Base-by-base conservation (phyloP, 192 early-diverging fungal species). In the Gamsiella multidivaricata region DNA sequence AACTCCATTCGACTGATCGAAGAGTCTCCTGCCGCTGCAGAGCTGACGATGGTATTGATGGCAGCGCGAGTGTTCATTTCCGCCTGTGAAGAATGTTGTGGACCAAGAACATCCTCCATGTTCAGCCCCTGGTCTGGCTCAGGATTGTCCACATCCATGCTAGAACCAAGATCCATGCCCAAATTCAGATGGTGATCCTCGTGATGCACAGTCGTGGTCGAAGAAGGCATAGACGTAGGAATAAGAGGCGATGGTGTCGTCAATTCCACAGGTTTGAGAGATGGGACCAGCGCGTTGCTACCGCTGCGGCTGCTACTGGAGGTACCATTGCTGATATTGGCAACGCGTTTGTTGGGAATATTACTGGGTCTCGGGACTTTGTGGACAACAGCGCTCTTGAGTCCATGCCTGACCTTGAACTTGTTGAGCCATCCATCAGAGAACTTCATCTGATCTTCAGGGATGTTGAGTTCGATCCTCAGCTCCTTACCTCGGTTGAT, bases 351-450 rank as follows among this genome's bases (percentile, higher is more conserved):
- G n/a, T n/a, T n/a, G 26, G 28, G 32, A 22, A 36, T 12, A 15
- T 39, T 39, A 23, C 11, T 34, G n/a, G 60, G 5, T 22, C 31
- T 37, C 17, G 33, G 18, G 20, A 10, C 49, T 25, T 61, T 54
- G 10, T 33, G 57, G 25, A 58, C 54, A 54, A 32, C 8, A 3
- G 45, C 57, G 9, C 47, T 20, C 41, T 54, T 51, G 18, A 83
- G 51, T 3, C 79, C 72, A 58, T 83, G 66, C 17, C 59, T 47
- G 33, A 67, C n/a, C 39, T 83, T 83, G 50, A 83, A 83, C 57
- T 81, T 83, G 42, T 61, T 50, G 32, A 83, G 64, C 79, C 71
- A 83, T 0, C 67, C 72, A 28, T 64, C 55, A 12, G 79, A 83
- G 46, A 80, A 83, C 18, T 57, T 32, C 12, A 83, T 39, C 51